Evolutionary conservation across 164 flowering plant species (phyloP), one percentile per base, ranked within the genome.

Genomic region (Magnolia sinica): DNA sequence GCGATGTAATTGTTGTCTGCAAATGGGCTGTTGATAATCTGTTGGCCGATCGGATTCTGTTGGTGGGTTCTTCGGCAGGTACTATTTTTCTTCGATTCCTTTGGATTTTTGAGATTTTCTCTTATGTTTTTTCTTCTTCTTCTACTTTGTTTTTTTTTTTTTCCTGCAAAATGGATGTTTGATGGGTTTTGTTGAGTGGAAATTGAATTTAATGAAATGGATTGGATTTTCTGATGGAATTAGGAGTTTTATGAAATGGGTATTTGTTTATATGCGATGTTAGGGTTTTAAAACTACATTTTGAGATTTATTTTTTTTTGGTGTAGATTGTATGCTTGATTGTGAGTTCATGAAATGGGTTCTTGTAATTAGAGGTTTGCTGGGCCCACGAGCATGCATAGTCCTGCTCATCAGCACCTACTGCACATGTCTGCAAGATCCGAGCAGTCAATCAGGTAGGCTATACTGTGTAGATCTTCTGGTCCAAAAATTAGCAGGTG

Each of bases 61-160:
- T 90, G 84, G 90, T 91, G 78, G 96, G 94, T 73, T 91, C 96
- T 81, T 91, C 94, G 78, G 96, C 96, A 77, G 96, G 92, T 91
- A 86, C 74, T n/a, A 10, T 20, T 50, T 71, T 72, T 68, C 51
- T 20, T 70, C 18, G 19, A 51, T 20, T 27, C n/a, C 20, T 50
- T 64, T 20, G 11, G 7, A 31, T 9, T 61, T 76, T 49, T 14
- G 7, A 7, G 23, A 27, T 3, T 3, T 49, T 19, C 7, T 1
- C 2, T 24, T 24, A 24, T 24, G n/a, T n/a, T n/a, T 23, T 23
- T 23, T 23, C 24, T 23, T 23, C 1, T 23, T 23, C 24, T 1
- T 27, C n/a, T n/a, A n/a, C n/a, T n/a, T n/a, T n/a, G n/a, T 27
- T 16, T 29, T 29, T 24, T 73, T 11, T 73, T 73, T 10, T 61